These are phyloP conservation scores for Arthrobotrys conoides DNA, from an alignment of 2,329 filamentous ascomycete genomes.

Conservation along the genomic window DNA sequence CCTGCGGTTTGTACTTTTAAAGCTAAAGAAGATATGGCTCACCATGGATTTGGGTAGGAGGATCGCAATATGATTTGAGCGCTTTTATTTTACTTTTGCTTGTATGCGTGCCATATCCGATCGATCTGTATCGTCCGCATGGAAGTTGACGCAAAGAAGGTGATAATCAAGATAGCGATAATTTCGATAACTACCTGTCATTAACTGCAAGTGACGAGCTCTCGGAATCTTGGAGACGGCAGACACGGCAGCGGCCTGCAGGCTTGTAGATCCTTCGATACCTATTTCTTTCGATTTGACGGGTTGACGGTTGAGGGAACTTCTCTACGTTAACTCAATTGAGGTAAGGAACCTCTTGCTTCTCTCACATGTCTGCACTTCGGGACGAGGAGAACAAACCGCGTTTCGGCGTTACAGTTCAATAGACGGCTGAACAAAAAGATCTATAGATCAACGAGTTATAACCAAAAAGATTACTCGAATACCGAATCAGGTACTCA, in stretches of 20 bases:
- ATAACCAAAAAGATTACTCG: background rate
- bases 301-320: background rate
- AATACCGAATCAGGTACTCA: conserved; percentile 3
- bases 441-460: background rate
- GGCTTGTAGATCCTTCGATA: conserved; percentile 5
- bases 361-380: conserved; percentile 7
- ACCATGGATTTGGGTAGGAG: conserved; percentile 29
- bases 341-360: background rate
- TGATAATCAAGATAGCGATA: conserved; percentile 26
- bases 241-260: background rate
- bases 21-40: background rate
- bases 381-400: conserved; percentile 14
- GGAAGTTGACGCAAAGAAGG: background rate
- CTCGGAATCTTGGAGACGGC: background rate
- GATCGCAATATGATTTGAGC: conserved; percentile 30
- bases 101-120: background rate
- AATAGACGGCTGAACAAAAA: background rate
- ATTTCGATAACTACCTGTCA: background rate
- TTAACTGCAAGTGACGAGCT: conserved; percentile 8
- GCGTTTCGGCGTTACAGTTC: conserved; percentile 10
- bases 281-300: background rate
- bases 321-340: conserved; percentile 4
- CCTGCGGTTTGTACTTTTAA: conserved; percentile 27
- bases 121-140: conserved; percentile 14
- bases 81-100: background rate